Evolutionary conservation across 805 yeast species (phyloP).

Genomic region (Schwanniomyces yamadae): DNA sequence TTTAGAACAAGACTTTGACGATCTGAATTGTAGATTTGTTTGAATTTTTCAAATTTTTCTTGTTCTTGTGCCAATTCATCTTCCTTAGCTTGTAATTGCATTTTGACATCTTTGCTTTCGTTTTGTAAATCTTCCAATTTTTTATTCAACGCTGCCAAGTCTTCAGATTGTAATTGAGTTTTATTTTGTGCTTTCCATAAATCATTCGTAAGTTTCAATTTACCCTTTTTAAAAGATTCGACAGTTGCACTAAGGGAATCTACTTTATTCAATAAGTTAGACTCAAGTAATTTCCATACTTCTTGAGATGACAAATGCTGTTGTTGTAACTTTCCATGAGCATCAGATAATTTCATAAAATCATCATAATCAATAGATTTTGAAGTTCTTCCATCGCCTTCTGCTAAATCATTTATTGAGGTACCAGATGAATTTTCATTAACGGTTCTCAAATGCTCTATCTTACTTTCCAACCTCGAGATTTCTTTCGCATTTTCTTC

Average conservation of each 20-base stretch:
- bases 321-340: slow-evolving; percentile 58
- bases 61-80: slow-evolving; percentile 21
- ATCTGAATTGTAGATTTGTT: slow-evolving; percentile 30
- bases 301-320: slow-evolving; percentile 76
- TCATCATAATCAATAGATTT: slow-evolving; percentile 35
- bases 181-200: slow-evolving; percentile 23
- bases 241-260: slow-evolving; percentile 30
- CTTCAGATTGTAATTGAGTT: slow-evolving; percentile 13
- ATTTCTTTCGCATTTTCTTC: slow-evolving; percentile 46
- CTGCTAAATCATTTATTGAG: neutral
- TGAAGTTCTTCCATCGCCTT: slow-evolving; percentile 18
- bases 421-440: slow-evolving; percentile 44
- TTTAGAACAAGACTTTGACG: slow-evolving; percentile 25
- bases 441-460: slow-evolving; percentile 66
- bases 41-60: slow-evolving; percentile 32
- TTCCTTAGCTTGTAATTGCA: slow-evolving; percentile 20
- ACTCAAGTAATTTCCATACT: slow-evolving; percentile 81
- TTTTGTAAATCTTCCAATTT: slow-evolving; percentile 22
- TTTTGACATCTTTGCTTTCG: slow-evolving; percentile 22
- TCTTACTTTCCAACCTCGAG: slow-evolving; percentile 60
- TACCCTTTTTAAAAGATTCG: slow-evolving; percentile 29
- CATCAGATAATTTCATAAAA: slow-evolving; percentile 41
- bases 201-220: slow-evolving; percentile 33
- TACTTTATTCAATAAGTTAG: slow-evolving; percentile 53
- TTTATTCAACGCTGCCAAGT: slow-evolving; percentile 8